Percentiles rank a stretch among this genome's conserved stretches.
Evolutionary conservation across 2,329 filamentous ascomycete species (phyloP).

Genomic region (Dactylonectria macrodidyma): DNA sequence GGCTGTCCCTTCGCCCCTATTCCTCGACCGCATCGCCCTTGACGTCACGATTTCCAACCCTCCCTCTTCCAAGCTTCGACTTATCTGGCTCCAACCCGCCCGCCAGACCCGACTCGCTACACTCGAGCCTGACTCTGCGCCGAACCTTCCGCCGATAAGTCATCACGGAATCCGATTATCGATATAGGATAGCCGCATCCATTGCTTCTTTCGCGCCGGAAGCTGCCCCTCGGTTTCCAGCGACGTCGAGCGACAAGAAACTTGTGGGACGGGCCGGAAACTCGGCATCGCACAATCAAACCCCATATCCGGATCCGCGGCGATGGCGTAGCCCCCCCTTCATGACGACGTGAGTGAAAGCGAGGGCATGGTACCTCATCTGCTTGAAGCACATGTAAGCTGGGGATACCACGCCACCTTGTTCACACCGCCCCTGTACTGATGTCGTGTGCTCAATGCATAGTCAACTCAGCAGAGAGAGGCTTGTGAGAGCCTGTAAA

Average conservation of each 20-base stretch:
- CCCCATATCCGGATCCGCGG: slow-evolving; percentile 35
- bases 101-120: slow-evolving; percentile 11
- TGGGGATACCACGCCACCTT: slow-evolving; percentile 39
- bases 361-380: slow-evolving; percentile 49
- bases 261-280: slow-evolving; percentile 39
- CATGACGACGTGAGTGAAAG: slow-evolving; percentile 36
- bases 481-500: slow-evolving; percentile 43
- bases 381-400: slow-evolving; percentile 44
- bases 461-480: slow-evolving; percentile 46
- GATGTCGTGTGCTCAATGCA: slow-evolving; percentile 31
- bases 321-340: slow-evolving; percentile 45
- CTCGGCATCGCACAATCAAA: slow-evolving; percentile 37
- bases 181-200: slow-evolving; percentile 18
- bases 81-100: slow-evolving; percentile 24
- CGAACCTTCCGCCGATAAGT: slow-evolving; percentile 29
- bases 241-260: slow-evolving; percentile 27
- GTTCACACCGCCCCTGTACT: slow-evolving; percentile 43
- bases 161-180: slow-evolving; percentile 10
- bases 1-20: slow-evolving; percentile 16
- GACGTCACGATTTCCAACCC: slow-evolving; percentile 43
- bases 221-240: slow-evolving; percentile 20
- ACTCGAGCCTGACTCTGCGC: slow-evolving; percentile 39
- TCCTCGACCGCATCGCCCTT: slow-evolving; percentile 28
- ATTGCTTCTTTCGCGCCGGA: slow-evolving; percentile 11
- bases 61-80: slow-evolving; percentile 21